A percentile compares a stretch with the other conserved stretches of the same genome.
These are phyloP conservation scores for Tephrocybe sp. DNA, from an alignment of 768 basidiomycete species.

Conservation along the genomic window DNA sequence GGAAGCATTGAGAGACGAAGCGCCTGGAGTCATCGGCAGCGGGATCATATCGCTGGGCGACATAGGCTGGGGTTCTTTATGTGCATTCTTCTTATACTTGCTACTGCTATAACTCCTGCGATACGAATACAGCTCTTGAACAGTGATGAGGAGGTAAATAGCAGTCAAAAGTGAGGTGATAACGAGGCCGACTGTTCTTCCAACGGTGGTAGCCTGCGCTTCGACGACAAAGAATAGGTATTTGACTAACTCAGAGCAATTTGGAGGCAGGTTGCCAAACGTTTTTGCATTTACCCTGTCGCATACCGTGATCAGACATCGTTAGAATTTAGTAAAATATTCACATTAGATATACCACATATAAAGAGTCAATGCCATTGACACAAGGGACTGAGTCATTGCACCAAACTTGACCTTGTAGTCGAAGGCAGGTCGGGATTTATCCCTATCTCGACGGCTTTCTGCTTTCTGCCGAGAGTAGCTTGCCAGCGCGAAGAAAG, in stretches of 20 bases:
- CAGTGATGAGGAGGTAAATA: conserved; percentile 30
- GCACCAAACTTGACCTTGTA: conserved; percentile 37
- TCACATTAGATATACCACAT: conserved; percentile 36
- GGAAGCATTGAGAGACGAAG: not conserved
- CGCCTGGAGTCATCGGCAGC: not conserved
- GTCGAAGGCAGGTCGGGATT: conserved; percentile 17
- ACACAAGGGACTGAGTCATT: conserved; percentile 36
- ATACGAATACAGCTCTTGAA: conserved; percentile 33
- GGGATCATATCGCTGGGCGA: conserved; percentile 3
- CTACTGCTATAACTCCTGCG: conserved; percentile 16
- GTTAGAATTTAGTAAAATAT: too few species aligned
- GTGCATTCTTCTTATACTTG: not conserved
- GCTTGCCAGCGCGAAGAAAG: conserved; percentile 37
- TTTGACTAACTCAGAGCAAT: conserved; percentile 28
- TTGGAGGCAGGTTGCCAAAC: conserved; percentile 24
- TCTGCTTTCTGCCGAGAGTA: conserved; percentile 37
- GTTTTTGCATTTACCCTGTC: conserved; percentile 28
- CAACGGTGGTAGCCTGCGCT: conserved; percentile 28
- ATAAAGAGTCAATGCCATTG: conserved; percentile 36
- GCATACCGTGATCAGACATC: too few species aligned
- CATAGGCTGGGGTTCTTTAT: not conserved
- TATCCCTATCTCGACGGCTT: conserved; percentile 9
- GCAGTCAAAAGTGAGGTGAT: conserved; percentile 29
- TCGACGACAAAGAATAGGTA: conserved; percentile 35
- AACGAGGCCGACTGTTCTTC: conserved; percentile 29